Percentiles rank a stretch among this genome's conserved stretches.
Evolutionary conservation across 1,139 yeast species (phyloP).

Genomic region (Williopsis jadinii): DNA sequence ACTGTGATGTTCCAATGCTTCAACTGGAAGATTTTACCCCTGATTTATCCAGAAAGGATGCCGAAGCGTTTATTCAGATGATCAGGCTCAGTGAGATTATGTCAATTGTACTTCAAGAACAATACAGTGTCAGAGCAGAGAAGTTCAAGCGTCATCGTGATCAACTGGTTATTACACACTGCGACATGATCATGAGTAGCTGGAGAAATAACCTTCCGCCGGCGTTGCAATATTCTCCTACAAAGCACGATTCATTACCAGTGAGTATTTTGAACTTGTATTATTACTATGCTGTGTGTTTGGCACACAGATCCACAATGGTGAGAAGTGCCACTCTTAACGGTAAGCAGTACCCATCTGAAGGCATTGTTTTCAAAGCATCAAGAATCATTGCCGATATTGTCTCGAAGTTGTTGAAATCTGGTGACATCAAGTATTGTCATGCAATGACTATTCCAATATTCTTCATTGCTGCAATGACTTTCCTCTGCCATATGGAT

Average conservation of each 20-base stretch:
- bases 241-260: conserved; percentile 50
- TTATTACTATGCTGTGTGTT: conserved; percentile 64
- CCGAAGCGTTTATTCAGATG: conserved; percentile 47
- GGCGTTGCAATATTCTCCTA: conserved; percentile 53
- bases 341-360: conserved; percentile 33
- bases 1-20: conserved; percentile 74
- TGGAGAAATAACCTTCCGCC: conserved; percentile 72
- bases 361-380: conserved; percentile 84
- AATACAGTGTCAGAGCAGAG: conserved; percentile 66
- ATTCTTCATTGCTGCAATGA: conserved; percentile 61
- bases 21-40: conserved; percentile 58
- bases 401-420: conserved; percentile 48
- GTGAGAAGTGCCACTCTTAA: conserved; percentile 18
- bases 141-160: conserved; percentile 44
- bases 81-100: conserved; percentile 69
- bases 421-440: conserved; percentile 44
- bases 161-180: conserved; percentile 42
- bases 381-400: conserved; percentile 74
- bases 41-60: conserved; percentile 41
- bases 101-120: conserved; percentile 65
- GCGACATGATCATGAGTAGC: conserved; percentile 74
- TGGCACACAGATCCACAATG: conserved; percentile 68
- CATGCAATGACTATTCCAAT: conserved; percentile 49
- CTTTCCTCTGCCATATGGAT: conserved; percentile 70
- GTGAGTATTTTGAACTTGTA: conserved; percentile 62